phyloP scores from a whole-genome alignment of 352 stramenopile species.

The Globisporangium takayamanum region DNA sequence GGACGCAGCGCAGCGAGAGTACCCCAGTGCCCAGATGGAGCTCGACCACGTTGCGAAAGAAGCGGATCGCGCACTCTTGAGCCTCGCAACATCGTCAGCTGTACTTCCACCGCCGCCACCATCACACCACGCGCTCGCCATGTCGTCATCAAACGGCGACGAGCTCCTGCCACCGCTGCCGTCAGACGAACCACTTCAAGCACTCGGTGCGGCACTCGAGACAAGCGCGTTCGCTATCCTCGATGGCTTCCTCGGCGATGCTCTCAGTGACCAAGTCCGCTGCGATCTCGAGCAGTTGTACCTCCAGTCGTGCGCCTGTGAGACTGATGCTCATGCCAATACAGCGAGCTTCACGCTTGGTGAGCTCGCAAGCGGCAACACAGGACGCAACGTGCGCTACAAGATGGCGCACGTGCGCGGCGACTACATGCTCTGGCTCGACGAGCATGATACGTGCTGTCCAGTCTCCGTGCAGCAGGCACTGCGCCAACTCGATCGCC shows the following conservation, averaged over 20 bases:
- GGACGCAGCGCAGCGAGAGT: constrained; percentile 21
- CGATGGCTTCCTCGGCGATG: constrained; percentile 24
- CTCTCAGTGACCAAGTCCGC: constrained; percentile 13
- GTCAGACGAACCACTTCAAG: constrained; percentile 8
- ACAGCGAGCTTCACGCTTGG: constrained; percentile 18
- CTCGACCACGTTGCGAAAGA: constrained; percentile 24
- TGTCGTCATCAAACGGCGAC: constrained; percentile 10
- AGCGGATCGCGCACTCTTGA: constrained; percentile 28
- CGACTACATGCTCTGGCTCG: constrained; percentile 43
- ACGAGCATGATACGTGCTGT: constrained; percentile 33
- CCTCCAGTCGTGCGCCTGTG: constrained; percentile 1
- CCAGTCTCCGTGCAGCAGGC: constrained; percentile 14
- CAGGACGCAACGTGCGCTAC: constrained; percentile 37
- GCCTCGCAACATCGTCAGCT: constrained; percentile 17
- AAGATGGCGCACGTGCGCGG: constrained; percentile 40
- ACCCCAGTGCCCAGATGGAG: constrained; percentile 17
- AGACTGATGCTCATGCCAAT: background rate
- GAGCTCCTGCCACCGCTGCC: constrained; percentile 23
- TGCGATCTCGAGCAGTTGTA: constrained; percentile 23
- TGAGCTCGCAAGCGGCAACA: constrained; percentile 38
- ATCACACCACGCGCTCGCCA: background rate
- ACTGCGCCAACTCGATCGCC: constrained; percentile 31
- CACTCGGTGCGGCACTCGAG: constrained; percentile 14
- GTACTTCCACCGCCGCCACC: background rate
- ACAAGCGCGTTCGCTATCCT: constrained; percentile 22